Evolutionary conservation across 805 yeast species (phyloP).

Genomic region (Martiniozyma abietophila): DNA sequence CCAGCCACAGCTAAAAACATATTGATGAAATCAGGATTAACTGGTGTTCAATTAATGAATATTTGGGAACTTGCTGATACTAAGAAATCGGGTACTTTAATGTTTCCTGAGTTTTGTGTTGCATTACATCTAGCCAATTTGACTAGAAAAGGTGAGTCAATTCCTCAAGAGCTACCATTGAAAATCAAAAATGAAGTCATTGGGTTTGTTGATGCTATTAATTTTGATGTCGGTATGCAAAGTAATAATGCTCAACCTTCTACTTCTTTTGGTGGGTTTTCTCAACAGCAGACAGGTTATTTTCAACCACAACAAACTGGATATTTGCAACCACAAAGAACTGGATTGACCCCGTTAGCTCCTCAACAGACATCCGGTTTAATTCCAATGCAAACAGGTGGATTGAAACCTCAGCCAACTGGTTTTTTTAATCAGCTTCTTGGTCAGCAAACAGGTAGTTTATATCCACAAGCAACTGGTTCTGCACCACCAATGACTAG

Average conservation of each 20-base stretch:
- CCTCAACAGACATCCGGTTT: slow-evolving; percentile 26
- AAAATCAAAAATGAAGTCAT: slow-evolving; percentile 75
- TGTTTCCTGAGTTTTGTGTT: slow-evolving; percentile 91
- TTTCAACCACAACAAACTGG: slow-evolving; percentile 19
- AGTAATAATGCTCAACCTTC: slow-evolving; percentile 6
- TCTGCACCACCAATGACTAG: slow-evolving; percentile 28
- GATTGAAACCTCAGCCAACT: slow-evolving; percentile 30
- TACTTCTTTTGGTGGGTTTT: slow-evolving; percentile 5
- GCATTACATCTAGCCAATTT: slow-evolving; percentile 81
- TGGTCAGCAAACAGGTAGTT: slow-evolving; percentile 36
- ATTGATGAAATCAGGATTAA: slow-evolving; percentile 67
- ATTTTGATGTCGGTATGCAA: slow-evolving; percentile 57
- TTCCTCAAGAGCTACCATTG: slow-evolving; percentile 66
- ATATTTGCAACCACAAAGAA: slow-evolving; percentile 38
- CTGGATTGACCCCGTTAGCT: slow-evolving; percentile 34
- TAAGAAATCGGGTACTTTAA: slow-evolving; percentile 69
- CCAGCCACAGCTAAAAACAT: slow-evolving; percentile 72
- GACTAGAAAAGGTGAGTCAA: slow-evolving; percentile 65
- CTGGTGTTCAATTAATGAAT: slow-evolving; percentile 66
- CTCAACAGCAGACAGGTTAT: neutral
- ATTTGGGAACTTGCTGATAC: slow-evolving; percentile 93
- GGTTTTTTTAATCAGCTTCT: slow-evolving; percentile 38
- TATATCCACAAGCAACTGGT: slow-evolving; percentile 51
- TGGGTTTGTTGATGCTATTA: slow-evolving; percentile 83
- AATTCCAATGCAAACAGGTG: slow-evolving; percentile 42